A percentile compares a stretch with the other conserved stretches of the same genome.
Conservation (phyloP, 202 grass and related monocot species). For the Eragrostis tef region DNA sequence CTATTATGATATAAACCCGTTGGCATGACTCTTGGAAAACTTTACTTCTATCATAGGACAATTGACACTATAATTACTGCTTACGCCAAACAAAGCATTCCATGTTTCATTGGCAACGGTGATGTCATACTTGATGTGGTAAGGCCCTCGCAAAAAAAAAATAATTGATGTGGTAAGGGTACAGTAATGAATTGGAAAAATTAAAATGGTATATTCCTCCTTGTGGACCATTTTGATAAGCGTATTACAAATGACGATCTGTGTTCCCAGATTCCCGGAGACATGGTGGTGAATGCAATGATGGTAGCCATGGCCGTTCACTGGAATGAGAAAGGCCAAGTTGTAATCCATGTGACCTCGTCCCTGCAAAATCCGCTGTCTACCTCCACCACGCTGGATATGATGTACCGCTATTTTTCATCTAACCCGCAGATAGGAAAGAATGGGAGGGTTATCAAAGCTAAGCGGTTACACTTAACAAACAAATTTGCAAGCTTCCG, state of each 20-base stretch:
- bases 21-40: not conserved
- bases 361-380: slow-evolving; percentile 53
- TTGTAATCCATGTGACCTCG: slow-evolving; percentile 60
- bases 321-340: slow-evolving; percentile 45
- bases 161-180: slow-evolving; percentile 57
- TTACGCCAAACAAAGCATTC: slow-evolving; percentile 47
- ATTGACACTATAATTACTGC: slow-evolving; percentile 60
- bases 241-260: no score
- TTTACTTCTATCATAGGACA: slow-evolving; percentile 40
- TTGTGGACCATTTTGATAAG: no score
- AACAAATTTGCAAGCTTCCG: slow-evolving; percentile 30
- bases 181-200: not conserved
- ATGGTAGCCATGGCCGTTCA: slow-evolving; percentile 52
- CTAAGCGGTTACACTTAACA: slow-evolving; percentile 46
- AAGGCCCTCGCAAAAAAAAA: no score
- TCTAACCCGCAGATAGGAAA: slow-evolving; percentile 57
- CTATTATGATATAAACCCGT: not conserved
- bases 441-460: slow-evolving; percentile 45
- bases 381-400: slow-evolving; percentile 3
- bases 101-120: slow-evolving; percentile 54
- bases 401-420: slow-evolving; percentile 43
- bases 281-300: slow-evolving; percentile 74
- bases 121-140: slow-evolving; percentile 55
- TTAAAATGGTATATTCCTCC: not conserved
- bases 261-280: slow-evolving; percentile 56